Conservation (phyloP, 2,329 filamentous ascomycete species). For the Ophiostoma fasciatum region DNA sequence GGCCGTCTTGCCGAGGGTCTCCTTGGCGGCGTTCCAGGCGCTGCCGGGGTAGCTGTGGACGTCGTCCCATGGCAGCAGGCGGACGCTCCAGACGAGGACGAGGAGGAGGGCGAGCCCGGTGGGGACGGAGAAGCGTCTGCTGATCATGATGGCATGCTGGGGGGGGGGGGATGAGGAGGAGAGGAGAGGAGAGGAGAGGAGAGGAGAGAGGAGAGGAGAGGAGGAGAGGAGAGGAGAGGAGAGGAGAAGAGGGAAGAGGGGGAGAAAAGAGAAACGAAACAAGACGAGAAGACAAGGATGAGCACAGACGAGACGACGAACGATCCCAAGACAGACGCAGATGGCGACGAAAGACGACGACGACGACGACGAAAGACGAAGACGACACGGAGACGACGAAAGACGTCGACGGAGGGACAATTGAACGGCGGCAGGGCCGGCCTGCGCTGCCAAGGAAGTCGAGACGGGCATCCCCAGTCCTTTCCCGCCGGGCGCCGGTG, state of each 20-base stretch:
- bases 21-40: slow-evolving; percentile 12
- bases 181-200: neutral
- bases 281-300: no score
- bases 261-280: neutral
- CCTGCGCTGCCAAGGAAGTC: no score
- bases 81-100: slow-evolving; percentile 10
- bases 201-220: neutral
- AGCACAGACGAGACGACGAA: no score
- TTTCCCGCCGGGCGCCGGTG: no score
- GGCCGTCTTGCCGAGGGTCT: neutral
- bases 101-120: slow-evolving; percentile 5
- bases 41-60: slow-evolving; percentile 6
- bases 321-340: no score
- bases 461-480: no score
- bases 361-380: no score
- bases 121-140: slow-evolving; percentile 8
- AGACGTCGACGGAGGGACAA: no score
- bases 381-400: no score
- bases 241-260: neutral
- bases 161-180: neutral
- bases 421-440: no score
- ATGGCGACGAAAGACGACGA: no score
- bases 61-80: neutral
- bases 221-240: neutral
- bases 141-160: slow-evolving; percentile 4